Evolutionary conservation across 345 rosid genomes (phyloP).

Genomic region (Stellera chamaejasme): DNA sequence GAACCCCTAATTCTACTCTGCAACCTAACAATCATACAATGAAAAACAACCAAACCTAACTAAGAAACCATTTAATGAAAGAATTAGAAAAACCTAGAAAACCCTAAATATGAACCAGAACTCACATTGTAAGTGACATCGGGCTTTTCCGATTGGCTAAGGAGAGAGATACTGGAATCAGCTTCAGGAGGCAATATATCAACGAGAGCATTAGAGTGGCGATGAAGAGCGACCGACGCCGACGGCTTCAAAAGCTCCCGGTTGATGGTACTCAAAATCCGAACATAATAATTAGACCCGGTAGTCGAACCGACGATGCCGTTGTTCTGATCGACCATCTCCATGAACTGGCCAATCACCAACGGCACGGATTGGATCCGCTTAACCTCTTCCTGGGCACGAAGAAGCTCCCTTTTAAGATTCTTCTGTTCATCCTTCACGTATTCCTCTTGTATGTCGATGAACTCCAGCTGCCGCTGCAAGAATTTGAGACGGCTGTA

Average conservation of each 20-base stretch:
- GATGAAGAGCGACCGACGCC: constrained; percentile 97
- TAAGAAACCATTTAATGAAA: no score
- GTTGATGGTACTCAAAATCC: constrained; percentile 90
- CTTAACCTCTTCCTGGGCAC: constrained; percentile 98
- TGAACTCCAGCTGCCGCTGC: constrained; percentile 79
- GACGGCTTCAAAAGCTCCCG: constrained; percentile 92
- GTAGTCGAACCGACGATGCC: constrained; percentile 99
- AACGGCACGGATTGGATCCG: constrained; percentile 95
- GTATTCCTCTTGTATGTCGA: constrained; percentile 91
- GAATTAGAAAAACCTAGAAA: not conserved
- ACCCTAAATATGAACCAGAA: constrained; percentile 1
- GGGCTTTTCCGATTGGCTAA: constrained; percentile 96
- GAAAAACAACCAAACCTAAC: not conserved
- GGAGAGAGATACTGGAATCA: constrained; percentile 93
- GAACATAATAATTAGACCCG: constrained; percentile 90
- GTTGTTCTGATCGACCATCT: constrained; percentile 98
- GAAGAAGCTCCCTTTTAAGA: constrained; percentile 74
- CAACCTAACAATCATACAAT: not conserved
- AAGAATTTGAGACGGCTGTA: constrained; percentile 73
- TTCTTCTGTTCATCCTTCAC: constrained; percentile 98
- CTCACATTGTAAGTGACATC: constrained; percentile 85
- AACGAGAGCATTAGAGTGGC: constrained; percentile 93
- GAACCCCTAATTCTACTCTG: not conserved
- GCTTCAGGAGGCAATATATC: constrained; percentile 99
- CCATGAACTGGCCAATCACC: constrained; percentile 98